Evolutionary conservation across 169 alveolate species (phyloP), one percentile per base, ranked within the genome.

Genomic region (Perkinsus olseni): DNA sequence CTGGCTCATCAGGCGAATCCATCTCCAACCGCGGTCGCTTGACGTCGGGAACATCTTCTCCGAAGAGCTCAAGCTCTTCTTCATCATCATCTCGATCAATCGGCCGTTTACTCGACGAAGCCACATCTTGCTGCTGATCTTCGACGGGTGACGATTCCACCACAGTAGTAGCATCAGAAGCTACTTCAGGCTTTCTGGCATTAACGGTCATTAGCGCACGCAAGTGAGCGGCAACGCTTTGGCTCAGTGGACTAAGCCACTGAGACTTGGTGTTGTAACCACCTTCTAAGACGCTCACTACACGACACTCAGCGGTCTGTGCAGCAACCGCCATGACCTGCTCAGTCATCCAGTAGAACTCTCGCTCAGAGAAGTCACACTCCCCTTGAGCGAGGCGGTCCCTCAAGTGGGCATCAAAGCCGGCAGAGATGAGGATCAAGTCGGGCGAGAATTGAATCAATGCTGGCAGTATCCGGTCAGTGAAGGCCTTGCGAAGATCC

Each of bases 271-370:
- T 98, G 95, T 98, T 98, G 95, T 99, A 99, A 6, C 99, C 99
- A 20, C 99, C 99, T 94, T 99, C 99, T 31, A 99, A 95, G 13
- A 99, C 99, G 50, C 99, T 97, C 4, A 99, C 98, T 0, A 99
- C 95, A 93, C 99, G 97, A 20, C 99, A 99, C 74, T 96, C 99
- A 97, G 93, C 96, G 96, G 92, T 95, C 94, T 94, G 99, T 98
- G 45, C 82, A 6, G 99, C 99, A 6, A 98, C 96, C 39, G 98
- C 96, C 92, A 98, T 96, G 74, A 99, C 95, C 74, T 98, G 96
- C 92, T 98, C 98, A 34, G 99, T 99, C 45, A 98, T 94, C 98
- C 99, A 99, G 91, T 97, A 96, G 95, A 97, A 99, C 91, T 99
- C 99, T 74, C 97, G 97, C 93, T 98, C 99, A 34, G 97, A 97